Evolutionary conservation across 1,139 yeast genomes (phyloP).

Genomic region (Lizanozyma gosingica): DNA sequence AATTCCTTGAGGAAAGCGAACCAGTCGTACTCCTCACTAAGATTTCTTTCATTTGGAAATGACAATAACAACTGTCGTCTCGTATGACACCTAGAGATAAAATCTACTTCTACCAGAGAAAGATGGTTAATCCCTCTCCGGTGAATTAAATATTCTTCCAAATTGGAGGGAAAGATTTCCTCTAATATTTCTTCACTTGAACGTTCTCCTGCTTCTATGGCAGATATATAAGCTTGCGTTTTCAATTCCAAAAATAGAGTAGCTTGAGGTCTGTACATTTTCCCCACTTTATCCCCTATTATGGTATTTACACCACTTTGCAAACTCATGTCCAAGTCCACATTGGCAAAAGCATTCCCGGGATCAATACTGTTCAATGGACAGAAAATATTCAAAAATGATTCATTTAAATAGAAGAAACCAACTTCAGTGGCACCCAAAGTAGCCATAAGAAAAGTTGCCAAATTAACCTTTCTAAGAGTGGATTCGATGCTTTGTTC

Average conservation of each 20-base stretch:
- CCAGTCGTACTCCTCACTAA: conserved; percentile 66
- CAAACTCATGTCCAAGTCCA: conserved; percentile 19
- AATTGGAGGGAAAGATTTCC: conserved; percentile 63
- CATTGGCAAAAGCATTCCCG: conserved; percentile 30
- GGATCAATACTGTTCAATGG: conserved; percentile 46
- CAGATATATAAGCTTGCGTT: conserved; percentile 91
- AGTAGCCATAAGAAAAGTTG: conserved; percentile 80
- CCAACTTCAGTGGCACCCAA: conserved; percentile 82
- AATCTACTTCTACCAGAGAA: conserved; percentile 66
- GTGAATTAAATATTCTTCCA: conserved; percentile 46
- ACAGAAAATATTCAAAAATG: conserved; percentile 77
- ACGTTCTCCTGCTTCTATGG: conserved; percentile 65
- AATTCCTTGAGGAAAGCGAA: conserved; percentile 62
- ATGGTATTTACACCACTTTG: conserved; percentile 30
- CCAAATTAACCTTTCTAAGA: conserved; percentile 73
- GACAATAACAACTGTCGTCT: conserved; percentile 55
- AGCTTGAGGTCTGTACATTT: conserved; percentile 73
- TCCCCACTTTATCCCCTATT: conserved; percentile 40
- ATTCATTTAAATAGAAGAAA: conserved; percentile 74
- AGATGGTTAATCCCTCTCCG: conserved; percentile 34
- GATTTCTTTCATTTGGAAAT: conserved; percentile 37
- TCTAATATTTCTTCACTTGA: conserved; percentile 63
- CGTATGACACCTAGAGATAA: conserved; percentile 58
- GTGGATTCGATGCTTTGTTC: conserved; percentile 64
- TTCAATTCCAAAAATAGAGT: conserved; percentile 74